Evolutionary conservation across 345 rosid species (phyloP).

Genomic region (Camelina laxa): DNA sequence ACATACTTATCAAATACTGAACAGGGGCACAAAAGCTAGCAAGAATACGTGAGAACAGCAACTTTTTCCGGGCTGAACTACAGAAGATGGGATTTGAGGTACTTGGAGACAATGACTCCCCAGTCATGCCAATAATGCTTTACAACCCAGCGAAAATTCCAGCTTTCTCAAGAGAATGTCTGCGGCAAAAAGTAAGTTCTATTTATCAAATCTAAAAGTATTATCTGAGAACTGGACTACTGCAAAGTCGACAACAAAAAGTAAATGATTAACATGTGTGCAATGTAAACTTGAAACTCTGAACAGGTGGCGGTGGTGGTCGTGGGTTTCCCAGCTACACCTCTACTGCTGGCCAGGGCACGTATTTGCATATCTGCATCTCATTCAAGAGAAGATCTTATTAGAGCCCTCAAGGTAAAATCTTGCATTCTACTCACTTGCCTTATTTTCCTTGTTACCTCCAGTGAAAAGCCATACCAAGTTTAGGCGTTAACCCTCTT

Average conservation of each 20-base stretch:
- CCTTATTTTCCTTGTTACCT: no score
- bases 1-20: constrained; percentile 1
- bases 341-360: constrained; percentile 73
- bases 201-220: background rate
- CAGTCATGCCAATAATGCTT: constrained; percentile 95
- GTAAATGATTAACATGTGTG: background rate
- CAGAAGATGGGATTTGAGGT: constrained; percentile 98
- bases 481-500: no score
- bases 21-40: constrained; percentile 89
- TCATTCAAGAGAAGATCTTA: constrained; percentile 68
- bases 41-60: constrained; percentile 86
- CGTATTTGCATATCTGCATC: constrained; percentile 80
- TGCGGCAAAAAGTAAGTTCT: constrained; percentile 63
- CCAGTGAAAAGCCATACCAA: no score
- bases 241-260: background rate
- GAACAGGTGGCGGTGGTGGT: constrained; percentile 59
- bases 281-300: constrained; percentile 8
- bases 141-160: constrained; percentile 96
- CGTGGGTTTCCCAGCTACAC: constrained; percentile 68
- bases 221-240: background rate
- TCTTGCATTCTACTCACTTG: background rate
- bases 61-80: constrained; percentile 88
- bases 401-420: constrained; percentile 62
- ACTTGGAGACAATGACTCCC: constrained; percentile 93
- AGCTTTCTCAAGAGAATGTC: constrained; percentile 88